These are phyloP conservation scores for Penicillium desertorum DNA, from an alignment of 495 filamentous ascomycete genomes.

Conservation along the genomic window DNA sequence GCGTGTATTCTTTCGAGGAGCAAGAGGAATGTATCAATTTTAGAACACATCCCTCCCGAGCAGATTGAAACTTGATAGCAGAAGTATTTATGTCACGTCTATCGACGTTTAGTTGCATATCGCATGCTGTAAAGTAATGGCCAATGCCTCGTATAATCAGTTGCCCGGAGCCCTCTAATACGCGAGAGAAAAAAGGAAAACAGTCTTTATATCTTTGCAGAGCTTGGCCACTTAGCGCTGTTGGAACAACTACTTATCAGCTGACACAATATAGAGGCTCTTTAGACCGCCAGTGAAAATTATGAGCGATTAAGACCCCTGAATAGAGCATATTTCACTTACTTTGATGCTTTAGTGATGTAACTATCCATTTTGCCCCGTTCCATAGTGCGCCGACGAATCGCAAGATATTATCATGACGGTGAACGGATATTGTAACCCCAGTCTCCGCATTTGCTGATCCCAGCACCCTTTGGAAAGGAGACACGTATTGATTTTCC, in stretches of 20 bases:
- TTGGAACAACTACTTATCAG: not conserved
- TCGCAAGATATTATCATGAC: not conserved
- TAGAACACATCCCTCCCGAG: not conserved
- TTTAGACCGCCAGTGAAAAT: not conserved
- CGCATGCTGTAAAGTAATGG: not conserved
- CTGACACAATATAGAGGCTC: not conserved
- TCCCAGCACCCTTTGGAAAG: not conserved
- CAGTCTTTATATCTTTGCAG: not conserved
- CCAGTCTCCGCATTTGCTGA: not conserved
- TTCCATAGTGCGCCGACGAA: not conserved
- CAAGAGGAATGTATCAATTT: not conserved
- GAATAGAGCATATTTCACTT: not conserved
- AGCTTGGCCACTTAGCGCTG: not conserved
- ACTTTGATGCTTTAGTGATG: not conserved
- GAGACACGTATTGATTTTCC: not conserved
- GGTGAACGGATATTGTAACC: not conserved
- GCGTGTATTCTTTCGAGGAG: not conserved
- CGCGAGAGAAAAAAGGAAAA: not conserved
- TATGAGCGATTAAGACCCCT: not conserved
- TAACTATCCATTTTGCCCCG: not conserved
- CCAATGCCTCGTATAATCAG: too few relatives aligned
- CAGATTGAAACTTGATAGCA: not conserved
- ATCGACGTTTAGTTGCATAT: not conserved
- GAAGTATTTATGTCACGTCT: not conserved
- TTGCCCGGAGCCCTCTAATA: not conserved